Percentiles rank a stretch among this genome's conserved stretches.
Evolutionary conservation across 2,329 filamentous ascomycete species (phyloP).

Genomic region (Aspergillus thermomutatus): DNA sequence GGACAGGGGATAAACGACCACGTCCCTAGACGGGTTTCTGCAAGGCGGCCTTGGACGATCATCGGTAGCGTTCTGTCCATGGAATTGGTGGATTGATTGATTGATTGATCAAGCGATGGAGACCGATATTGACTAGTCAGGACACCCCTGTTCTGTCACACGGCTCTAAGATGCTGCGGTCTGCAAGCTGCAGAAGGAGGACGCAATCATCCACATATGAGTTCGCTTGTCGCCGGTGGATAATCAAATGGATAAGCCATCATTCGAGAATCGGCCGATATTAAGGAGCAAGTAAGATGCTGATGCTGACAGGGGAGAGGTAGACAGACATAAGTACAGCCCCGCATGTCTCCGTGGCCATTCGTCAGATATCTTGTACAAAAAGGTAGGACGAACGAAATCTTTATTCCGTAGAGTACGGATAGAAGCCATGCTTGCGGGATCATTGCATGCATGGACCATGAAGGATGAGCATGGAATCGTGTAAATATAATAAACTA

Average conservation of each 20-base stretch:
- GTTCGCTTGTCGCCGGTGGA: neutral
- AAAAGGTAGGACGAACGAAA: too few species aligned
- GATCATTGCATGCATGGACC: neutral
- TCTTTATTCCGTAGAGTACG: too few species aligned
- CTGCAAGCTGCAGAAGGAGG: neutral
- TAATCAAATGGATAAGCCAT: neutral
- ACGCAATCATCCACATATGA: neutral
- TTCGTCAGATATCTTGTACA: neutral
- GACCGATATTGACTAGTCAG: neutral
- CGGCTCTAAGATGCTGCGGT: neutral
- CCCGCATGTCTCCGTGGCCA: neutral
- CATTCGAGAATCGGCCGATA: neutral
- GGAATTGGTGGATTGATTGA: neutral
- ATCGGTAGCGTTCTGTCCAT: neutral
- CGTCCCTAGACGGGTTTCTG: neutral
- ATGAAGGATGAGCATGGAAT: neutral
- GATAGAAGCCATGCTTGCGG: neutral
- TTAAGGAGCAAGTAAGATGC: neutral
- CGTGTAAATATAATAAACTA: neutral
- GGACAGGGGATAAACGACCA: neutral
- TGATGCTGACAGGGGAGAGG: neutral
- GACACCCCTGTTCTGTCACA: conserved; percentile 5
- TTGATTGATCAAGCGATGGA: neutral
- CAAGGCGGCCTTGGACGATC: neutral
- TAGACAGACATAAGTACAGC: neutral